Base-by-base conservation (phyloP, 2,329 filamentous ascomycete species). In the Myrmaecium sp. region DNA sequence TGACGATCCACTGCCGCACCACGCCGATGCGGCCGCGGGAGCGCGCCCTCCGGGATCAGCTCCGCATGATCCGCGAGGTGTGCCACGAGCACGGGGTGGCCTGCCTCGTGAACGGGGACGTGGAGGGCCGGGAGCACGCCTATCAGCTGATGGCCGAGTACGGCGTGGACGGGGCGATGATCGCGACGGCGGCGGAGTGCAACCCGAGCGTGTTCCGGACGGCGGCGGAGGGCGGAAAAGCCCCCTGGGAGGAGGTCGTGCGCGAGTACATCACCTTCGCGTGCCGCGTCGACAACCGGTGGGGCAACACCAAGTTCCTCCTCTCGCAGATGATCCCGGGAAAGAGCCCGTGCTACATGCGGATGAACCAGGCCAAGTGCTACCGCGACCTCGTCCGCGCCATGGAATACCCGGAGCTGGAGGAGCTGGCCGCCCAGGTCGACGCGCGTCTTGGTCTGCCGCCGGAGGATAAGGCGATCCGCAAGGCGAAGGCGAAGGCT, bases 1-100 rank as follows among this genome's bases (percentile, higher is more conserved):
- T 98, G 36, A 95, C 89, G 0, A 70, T 98, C 1, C 89, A 98
- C 57, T 98, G 89, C 54, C 80, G 89, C 14, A 98, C 89, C 1
- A 86, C 84, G 5, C 81, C 84, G 2, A 98, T 98, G 89, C 69
- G 89, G 19, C 84, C 86, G 2, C 64, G 84, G 25, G 83, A 95
- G 53, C 66, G 72, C 14, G 89, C 86, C 3, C 82, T 95, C 31
- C 69, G 89, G 11, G 74, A 73, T 14, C 84, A 94, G 52, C 60
- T 98, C 33, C 66, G 65, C 31, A 92, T 93, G 79, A 65, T 98
- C 24, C 76, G 69, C 1, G 60, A 71, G 4, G 62, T 93, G 1
- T 98, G 89, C 45, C 73, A 67, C 35, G 74, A 83, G 36, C 74
- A 74, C 7, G 86, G 86, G 15, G 83, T 98, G 3, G 83, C 86